These are phyloP conservation scores for Termitomyces titanicus DNA, from an alignment of 768 basidiomycete genomes.

Conservation along the genomic window DNA sequence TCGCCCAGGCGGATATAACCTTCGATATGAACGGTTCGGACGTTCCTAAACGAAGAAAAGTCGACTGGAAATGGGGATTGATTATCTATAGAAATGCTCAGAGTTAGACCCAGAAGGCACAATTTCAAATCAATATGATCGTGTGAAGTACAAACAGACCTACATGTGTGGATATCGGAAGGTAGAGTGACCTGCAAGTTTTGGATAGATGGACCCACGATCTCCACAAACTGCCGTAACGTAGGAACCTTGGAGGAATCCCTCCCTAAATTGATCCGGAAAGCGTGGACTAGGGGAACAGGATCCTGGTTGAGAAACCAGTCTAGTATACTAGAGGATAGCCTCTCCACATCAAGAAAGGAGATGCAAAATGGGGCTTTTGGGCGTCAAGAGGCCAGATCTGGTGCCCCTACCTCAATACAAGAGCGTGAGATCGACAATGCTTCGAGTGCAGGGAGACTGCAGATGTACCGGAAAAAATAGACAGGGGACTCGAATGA, in stretches of 20 bases:
- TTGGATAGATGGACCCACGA: slow-evolving; percentile 20
- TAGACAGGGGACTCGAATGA: slow-evolving; percentile 17
- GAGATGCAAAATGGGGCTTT: slow-evolving; percentile 16
- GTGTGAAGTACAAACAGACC: slow-evolving; percentile 4
- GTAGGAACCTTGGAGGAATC: background rate
- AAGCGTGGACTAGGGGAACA: slow-evolving; percentile 17
- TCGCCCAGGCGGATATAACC: slow-evolving; percentile 18
- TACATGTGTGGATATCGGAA: slow-evolving; percentile 17
- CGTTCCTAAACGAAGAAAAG: slow-evolving; percentile 17
- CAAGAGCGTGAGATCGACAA: slow-evolving; percentile 25
- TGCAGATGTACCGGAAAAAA: slow-evolving; percentile 25
- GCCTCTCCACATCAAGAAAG: slow-evolving; percentile 17
- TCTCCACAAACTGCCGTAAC: slow-evolving; percentile 16
- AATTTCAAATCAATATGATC: background rate
- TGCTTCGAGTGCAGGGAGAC: slow-evolving; percentile 22
- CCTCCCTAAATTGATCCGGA: slow-evolving; percentile 21
- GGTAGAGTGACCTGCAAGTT: slow-evolving; percentile 23
- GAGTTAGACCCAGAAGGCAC: background rate
- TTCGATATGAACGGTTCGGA: slow-evolving; percentile 24
- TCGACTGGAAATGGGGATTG: slow-evolving; percentile 14
- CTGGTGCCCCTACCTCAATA: slow-evolving; percentile 11
- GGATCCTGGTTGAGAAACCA: slow-evolving; percentile 25
- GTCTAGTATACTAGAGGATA: slow-evolving; percentile 17
- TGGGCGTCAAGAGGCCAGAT: slow-evolving; percentile 12
- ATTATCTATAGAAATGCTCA: slow-evolving; percentile 11